phyloP scores from a whole-genome alignment of 179 eudicot species.

The Carnegiea gigantea region DNA sequence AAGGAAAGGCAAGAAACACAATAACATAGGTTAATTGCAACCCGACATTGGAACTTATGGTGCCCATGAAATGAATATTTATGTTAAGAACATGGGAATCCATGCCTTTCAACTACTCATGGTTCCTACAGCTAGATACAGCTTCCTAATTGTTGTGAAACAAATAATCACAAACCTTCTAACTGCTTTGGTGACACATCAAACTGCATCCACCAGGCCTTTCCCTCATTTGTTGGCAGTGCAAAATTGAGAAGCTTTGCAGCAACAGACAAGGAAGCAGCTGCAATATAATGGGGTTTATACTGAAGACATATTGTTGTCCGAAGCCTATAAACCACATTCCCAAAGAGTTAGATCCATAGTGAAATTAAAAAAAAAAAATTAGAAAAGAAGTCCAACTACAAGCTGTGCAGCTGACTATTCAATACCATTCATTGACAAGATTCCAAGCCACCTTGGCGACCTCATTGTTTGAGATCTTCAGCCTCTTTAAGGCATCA shows the following conservation, averaged over 20 bases:
- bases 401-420: neutral
- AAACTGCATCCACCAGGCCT: conserved; percentile 77
- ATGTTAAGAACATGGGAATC: neutral
- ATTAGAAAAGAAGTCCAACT: neutral
- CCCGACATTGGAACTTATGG: neutral
- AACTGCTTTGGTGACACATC: conserved; percentile 61
- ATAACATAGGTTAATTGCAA: neutral
- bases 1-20: conserved; percentile 4
- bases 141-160: neutral
- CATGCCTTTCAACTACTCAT: neutral
- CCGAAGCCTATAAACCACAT: conserved; percentile 47
- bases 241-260: conserved; percentile 53
- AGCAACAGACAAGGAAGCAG: conserved; percentile 68
- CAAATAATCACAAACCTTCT: conserved; percentile 49
- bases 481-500: conserved; percentile 58
- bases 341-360: conserved; percentile 7
- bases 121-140: neutral
- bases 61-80: neutral
- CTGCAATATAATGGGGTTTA: conserved; percentile 76
- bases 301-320: conserved; percentile 73
- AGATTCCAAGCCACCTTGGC: conserved; percentile 76
- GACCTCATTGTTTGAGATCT: conserved; percentile 55
- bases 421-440: conserved; percentile 61
- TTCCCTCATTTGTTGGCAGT: conserved; percentile 50
- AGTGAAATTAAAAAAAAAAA: neutral